phyloP scores from a whole-genome alignment of 768 basidiomycete species.

The Leucocoprinus birnbaumii region DNA sequence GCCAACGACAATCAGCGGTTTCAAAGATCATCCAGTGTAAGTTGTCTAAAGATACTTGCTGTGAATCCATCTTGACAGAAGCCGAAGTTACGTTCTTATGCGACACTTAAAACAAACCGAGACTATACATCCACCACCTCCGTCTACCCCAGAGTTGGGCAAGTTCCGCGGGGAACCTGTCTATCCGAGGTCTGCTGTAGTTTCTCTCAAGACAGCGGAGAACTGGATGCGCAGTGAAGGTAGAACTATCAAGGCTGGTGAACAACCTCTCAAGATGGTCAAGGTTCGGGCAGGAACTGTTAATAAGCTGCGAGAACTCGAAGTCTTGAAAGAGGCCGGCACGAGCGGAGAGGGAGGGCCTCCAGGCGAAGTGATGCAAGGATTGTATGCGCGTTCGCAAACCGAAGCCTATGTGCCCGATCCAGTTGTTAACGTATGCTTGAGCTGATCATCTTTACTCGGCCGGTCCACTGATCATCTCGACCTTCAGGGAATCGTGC shows the following conservation, averaged over 20 bases:
- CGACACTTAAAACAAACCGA: conserved; percentile 89
- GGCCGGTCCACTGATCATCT: not conserved
- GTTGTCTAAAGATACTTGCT: conserved; percentile 16
- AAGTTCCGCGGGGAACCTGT: conserved; percentile 93
- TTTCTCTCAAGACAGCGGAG: conserved; percentile 87
- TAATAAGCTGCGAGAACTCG: conserved; percentile 65
- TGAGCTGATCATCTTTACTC: not conserved
- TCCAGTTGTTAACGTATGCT: conserved; percentile 79
- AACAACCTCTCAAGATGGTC: conserved; percentile 87
- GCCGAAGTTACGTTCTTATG: conserved; percentile 55
- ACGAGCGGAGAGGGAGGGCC: conserved; percentile 26
- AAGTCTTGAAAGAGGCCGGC: conserved; percentile 38
- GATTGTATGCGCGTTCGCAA: conserved; percentile 81
- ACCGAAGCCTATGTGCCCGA: conserved; percentile 79
- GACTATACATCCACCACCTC: conserved; percentile 71
- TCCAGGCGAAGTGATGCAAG: conserved; percentile 66
- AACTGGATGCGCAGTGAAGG: conserved; percentile 91
- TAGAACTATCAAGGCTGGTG: conserved; percentile 63
- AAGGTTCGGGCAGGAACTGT: conserved; percentile 85
- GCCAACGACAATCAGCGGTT: conserved; percentile 87
- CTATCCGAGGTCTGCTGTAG: conserved; percentile 79
- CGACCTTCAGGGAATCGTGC: conserved; percentile 73
- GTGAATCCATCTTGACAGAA: not conserved
- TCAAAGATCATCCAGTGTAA: conserved; percentile 94
- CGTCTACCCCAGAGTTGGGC: conserved; percentile 69